Percentiles rank a stretch among this genome's conserved stretches.
Conservation (phyloP, 306 rosid genomes). For the Ormosia emarginata region DNA sequence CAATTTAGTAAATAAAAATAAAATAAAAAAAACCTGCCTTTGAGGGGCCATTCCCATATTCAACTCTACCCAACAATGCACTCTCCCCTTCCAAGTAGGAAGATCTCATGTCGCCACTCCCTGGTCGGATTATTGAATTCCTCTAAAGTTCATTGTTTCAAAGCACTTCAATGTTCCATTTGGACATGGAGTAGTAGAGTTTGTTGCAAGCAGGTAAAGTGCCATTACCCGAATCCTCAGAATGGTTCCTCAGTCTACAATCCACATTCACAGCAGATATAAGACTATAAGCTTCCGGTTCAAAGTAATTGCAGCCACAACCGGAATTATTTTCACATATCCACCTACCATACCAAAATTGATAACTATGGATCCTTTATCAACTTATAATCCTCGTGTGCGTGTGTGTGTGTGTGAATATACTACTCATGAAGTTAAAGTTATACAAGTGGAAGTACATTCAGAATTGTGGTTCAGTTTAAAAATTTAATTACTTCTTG, state of each 20-base stretch:
- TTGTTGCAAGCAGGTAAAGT: constrained; percentile 88
- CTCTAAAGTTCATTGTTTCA: constrained; percentile 76
- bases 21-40: constrained; percentile 65
- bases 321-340: constrained; percentile 65
- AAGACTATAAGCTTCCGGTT: constrained; percentile 42
- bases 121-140: constrained; percentile 90
- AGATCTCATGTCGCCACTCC: constrained; percentile 79
- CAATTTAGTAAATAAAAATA: constrained; percentile 64
- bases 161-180: constrained; percentile 47
- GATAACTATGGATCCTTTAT: not conserved
- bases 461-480: not conserved
- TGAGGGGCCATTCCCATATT: constrained; percentile 80
- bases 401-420: too few species aligned
- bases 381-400: too few species aligned
- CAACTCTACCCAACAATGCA: constrained; percentile 71
- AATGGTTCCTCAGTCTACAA: constrained; percentile 53
- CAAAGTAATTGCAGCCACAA: constrained; percentile 42
- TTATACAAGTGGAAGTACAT: too few species aligned
- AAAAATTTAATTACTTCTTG: not conserved
- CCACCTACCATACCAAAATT: constrained; percentile 2
- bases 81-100: constrained; percentile 83
- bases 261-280: not conserved
- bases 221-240: constrained; percentile 77
- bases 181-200: constrained; percentile 70
- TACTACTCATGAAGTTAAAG: too few species aligned